Evolutionary conservation across 306 rosid genomes (phyloP), one percentile per base, ranked within the genome.

Genomic region (Cyamopsis tetragonoloba): DNA sequence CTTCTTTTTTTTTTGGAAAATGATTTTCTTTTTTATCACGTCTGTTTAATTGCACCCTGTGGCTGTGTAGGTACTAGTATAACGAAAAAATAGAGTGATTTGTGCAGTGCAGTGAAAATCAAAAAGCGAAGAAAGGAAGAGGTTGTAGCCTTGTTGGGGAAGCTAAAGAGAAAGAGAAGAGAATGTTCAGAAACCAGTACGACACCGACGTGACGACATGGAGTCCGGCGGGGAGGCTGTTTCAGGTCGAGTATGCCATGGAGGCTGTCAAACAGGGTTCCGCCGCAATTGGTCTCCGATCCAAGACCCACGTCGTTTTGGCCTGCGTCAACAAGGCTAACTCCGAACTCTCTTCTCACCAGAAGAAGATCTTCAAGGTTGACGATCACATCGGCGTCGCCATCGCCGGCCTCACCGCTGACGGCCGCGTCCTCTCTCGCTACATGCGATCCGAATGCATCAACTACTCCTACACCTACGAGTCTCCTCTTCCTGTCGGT

Each of bases 241-340:
- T 93, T 82, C 99, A 93, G 87, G 97, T 93, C 8, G 99, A 93
- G 58, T 93, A 93, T 80, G 95, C 99, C n/a, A 93, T 93, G 99
- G 97, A 93, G 82, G 97, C 97, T 0, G 97, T 93, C 63, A 93
- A 93, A 65, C 99, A 93, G 41, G 97, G 97, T 12, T 93, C 99
- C 15, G 97, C 97, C 20, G 99, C 99, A 18, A 93, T 93, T 2
- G 99, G 97, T 0, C 91, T 93, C 84, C 92, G 97, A 90, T 93
- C 99, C 18, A 90, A 88, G 64, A 78, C 89, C 12, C 99, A 93
- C 62, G 97, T 90, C 18, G 97, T 93, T 6, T 59, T 93, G 24
- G 97, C 99, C 0, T 88, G 97, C 35, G 96, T 93, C 4, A 93
- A 93, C 86, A 93, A 93, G 83, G 75, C 96, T 2, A 90, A 93